phyloP scores from a whole-genome alignment of 495 filamentous ascomycete genomes.

The Clavariopsis aquatica region DNA sequence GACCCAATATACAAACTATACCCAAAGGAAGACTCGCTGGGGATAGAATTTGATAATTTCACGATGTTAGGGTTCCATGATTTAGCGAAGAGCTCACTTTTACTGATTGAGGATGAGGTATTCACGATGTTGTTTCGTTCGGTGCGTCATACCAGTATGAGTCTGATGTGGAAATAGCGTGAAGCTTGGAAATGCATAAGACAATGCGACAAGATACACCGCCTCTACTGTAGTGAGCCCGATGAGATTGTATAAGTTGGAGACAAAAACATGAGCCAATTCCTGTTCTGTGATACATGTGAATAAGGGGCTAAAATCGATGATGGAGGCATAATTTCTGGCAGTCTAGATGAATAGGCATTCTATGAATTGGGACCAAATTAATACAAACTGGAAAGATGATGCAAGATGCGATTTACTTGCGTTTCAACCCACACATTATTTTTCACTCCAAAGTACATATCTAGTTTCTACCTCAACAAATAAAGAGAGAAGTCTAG shows the following conservation, averaged over 20 bases:
- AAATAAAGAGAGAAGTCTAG: background rate
- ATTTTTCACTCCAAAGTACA: background rate
- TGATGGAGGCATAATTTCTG: background rate
- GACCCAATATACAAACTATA: constrained; percentile 10
- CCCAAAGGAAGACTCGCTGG: constrained; percentile 14
- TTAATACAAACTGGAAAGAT: background rate
- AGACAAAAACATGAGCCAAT: constrained; percentile 1
- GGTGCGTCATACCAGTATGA: constrained; percentile 13
- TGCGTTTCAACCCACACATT: background rate
- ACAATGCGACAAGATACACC: background rate
- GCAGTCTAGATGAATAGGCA: constrained; percentile 15
- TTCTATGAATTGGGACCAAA: constrained; percentile 2
- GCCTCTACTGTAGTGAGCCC: background rate
- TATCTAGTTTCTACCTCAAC: background rate
- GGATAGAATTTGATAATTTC: constrained; percentile 4
- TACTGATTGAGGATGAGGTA: background rate
- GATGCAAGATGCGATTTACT: background rate
- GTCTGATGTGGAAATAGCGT: constrained; percentile 11
- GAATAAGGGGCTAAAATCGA: background rate
- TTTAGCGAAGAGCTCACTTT: constrained; percentile 8
- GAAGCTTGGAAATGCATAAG: background rate
- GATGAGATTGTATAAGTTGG: constrained; percentile 8
- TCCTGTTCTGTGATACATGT: background rate
- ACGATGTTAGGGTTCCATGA: constrained; percentile 6
- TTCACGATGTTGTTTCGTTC: constrained; percentile 14